These are phyloP conservation scores for Colletotrichum navitas DNA, from an alignment of 2,329 filamentous ascomycete genomes.

Conservation along the genomic window DNA sequence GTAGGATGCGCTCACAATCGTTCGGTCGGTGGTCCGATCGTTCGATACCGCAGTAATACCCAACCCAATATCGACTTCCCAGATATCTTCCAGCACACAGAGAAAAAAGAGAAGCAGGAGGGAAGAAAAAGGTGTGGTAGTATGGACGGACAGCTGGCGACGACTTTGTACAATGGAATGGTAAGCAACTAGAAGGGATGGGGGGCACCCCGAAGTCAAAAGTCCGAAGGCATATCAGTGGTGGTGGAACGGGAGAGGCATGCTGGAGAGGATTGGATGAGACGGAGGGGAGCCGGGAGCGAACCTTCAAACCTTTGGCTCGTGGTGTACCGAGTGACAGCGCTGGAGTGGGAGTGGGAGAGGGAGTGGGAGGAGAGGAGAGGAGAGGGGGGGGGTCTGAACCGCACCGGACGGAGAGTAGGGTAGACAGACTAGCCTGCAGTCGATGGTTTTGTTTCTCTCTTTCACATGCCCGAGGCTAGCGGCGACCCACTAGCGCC, in stretches of 20 bases:
- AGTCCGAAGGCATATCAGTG: conserved; percentile 26
- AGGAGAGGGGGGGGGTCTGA: conserved; percentile 20
- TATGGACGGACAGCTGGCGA: conserved; percentile 28
- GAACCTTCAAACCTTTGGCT: conserved; percentile 38
- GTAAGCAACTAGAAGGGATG: conserved; percentile 27
- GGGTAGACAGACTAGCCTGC: neutral
- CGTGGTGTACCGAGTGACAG: conserved; percentile 23
- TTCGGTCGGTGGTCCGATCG: conserved; percentile 41
- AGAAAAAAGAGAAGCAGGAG: neutral
- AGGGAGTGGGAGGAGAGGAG: neutral
- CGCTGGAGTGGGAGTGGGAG: neutral
- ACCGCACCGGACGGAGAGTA: conserved; percentile 27
- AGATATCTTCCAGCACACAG: conserved; percentile 11
- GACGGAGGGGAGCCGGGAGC: conserved; percentile 42
- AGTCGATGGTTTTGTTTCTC: conserved; percentile 25
- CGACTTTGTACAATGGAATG: conserved; percentile 38
- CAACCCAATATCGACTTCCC: conserved; percentile 27
- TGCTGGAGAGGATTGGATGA: conserved; percentile 41
- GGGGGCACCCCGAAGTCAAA: conserved; percentile 36
- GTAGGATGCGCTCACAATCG: conserved; percentile 37
- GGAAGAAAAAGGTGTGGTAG: neutral
- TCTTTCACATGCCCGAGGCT: conserved; percentile 39
- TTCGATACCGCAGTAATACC: conserved; percentile 35
- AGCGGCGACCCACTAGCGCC: conserved; percentile 35
- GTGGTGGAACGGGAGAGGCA: conserved; percentile 35